Conservation (phyloP, 768 basidiomycete species). For the Leucocoprinus sp. region DNA sequence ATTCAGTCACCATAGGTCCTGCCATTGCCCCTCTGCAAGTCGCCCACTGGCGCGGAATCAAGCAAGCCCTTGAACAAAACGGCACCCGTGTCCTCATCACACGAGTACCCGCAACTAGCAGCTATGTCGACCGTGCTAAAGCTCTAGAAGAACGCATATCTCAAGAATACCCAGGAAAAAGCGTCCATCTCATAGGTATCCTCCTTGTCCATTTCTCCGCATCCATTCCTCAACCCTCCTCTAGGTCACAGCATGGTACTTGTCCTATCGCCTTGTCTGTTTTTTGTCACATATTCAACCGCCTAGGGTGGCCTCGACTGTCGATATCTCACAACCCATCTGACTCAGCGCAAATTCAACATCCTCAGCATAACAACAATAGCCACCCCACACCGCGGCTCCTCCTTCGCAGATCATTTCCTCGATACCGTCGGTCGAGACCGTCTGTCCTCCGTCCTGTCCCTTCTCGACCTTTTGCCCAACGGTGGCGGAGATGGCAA, state of each 20-base stretch:
- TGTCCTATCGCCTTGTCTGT: not conserved
- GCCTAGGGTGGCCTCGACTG: conserved; percentile 82
- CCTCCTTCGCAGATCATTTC: conserved; percentile 89
- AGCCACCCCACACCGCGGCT: conserved; percentile 91
- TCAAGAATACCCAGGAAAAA: conserved; percentile 69
- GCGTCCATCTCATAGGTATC: conserved; percentile 80
- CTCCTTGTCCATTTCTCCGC: conserved; percentile 10
- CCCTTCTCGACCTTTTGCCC: conserved; percentile 74
- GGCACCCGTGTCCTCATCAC: conserved; percentile 89
- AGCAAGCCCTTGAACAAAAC: conserved; percentile 83
- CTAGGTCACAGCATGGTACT: conserved; percentile 69
- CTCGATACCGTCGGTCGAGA: conserved; percentile 60
- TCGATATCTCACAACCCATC: conserved; percentile 75
- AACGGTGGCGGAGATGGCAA: conserved; percentile 93
- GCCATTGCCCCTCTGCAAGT: conserved; percentile 78
- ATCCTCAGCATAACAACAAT: conserved; percentile 90
- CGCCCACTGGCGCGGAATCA: conserved; percentile 94
- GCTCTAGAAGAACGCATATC: conserved; percentile 82
- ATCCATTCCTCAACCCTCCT: not conserved
- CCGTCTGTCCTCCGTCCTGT: conserved; percentile 62
- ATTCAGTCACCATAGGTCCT: conserved; percentile 72
- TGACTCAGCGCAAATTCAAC: conserved; percentile 67
- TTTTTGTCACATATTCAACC: not conserved
- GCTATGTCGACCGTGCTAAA: conserved; percentile 80
- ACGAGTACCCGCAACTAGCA: conserved; percentile 87